Conservation (phyloP, 352 stramenopile genomes). For the Phytophthora hibernalis region DNA sequence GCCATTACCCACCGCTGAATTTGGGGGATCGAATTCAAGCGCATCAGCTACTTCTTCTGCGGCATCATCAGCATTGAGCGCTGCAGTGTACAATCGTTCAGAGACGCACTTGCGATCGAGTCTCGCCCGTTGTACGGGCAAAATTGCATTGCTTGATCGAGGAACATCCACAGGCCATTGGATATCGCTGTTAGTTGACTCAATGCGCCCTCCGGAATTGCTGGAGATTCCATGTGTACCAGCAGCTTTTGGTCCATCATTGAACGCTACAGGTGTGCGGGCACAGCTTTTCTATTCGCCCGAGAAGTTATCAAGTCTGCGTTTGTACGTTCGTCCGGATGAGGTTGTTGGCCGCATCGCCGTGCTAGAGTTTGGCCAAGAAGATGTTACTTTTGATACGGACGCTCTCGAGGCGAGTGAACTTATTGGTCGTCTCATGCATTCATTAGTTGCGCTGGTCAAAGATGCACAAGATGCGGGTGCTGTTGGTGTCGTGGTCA, state of each 20-base stretch:
- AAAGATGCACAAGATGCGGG: slow-evolving; percentile 74
- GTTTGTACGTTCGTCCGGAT: slow-evolving; percentile 71
- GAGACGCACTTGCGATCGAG: slow-evolving; percentile 57
- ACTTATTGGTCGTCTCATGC: slow-evolving; percentile 72
- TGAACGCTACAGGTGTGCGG: slow-evolving; percentile 44
- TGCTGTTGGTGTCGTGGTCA: slow-evolving; percentile 58
- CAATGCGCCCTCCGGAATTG: slow-evolving; percentile 31
- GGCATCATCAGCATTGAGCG: slow-evolving; percentile 36
- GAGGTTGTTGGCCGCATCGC: slow-evolving; percentile 70
- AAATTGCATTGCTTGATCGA: slow-evolving; percentile 63
- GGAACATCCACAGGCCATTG: slow-evolving; percentile 64
- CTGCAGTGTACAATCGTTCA: slow-evolving; percentile 52
- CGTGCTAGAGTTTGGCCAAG: slow-evolving; percentile 74
- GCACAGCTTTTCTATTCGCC: slow-evolving; percentile 73
- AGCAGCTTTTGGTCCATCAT: slow-evolving; percentile 54
- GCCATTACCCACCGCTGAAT: slow-evolving; percentile 17
- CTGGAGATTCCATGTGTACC: slow-evolving; percentile 70
- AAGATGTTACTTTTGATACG: slow-evolving; percentile 60
- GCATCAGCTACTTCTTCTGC: slow-evolving; percentile 11
- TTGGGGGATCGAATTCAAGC: background rate
- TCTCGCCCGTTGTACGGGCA: slow-evolving; percentile 50
- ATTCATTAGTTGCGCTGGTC: slow-evolving; percentile 72
- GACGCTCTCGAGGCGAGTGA: slow-evolving; percentile 63
- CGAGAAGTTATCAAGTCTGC: slow-evolving; percentile 63
- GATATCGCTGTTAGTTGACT: slow-evolving; percentile 50